Percentiles rank a stretch among this genome's conserved stretches.
phyloP scores from a whole-genome alignment of 441 rosid genomes.

The Metrosideros polymorpha region DNA sequence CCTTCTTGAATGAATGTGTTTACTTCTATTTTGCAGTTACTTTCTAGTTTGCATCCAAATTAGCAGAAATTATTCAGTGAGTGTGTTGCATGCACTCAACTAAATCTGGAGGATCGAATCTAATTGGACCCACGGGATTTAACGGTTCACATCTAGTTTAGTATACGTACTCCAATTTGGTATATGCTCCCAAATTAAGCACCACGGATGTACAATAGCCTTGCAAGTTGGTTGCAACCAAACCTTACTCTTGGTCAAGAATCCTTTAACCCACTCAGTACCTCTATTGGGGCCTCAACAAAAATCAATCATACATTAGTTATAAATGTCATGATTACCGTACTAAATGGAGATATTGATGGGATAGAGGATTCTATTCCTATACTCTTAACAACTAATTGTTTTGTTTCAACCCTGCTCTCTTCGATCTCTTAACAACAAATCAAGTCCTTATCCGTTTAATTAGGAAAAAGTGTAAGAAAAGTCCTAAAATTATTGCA shows the following conservation, averaged over 20 bases:
- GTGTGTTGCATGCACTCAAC: not conserved
- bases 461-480: too few species aligned
- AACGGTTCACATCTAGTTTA: not conserved
- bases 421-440: not conserved
- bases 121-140: not conserved
- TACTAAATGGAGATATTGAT: too few species aligned
- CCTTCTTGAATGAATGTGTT: not conserved
- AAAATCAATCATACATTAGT: not conserved
- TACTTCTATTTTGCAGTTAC: not conserved
- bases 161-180: not conserved
- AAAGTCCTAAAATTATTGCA: too few species aligned
- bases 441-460: too few species aligned
- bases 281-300: not conserved
- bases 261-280: not conserved
- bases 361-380: not conserved
- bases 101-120: not conserved
- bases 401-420: not conserved
- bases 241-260: not conserved
- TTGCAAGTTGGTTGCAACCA: not conserved
- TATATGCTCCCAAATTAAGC: not conserved
- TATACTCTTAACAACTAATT: not conserved
- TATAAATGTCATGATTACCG: not conserved
- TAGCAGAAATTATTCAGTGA: not conserved
- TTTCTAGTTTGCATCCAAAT: not conserved
- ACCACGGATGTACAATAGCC: not conserved